These are phyloP conservation scores for Flammula alnicola DNA, from an alignment of 1,284 basidiomycete genomes.

Conservation along the genomic window DNA sequence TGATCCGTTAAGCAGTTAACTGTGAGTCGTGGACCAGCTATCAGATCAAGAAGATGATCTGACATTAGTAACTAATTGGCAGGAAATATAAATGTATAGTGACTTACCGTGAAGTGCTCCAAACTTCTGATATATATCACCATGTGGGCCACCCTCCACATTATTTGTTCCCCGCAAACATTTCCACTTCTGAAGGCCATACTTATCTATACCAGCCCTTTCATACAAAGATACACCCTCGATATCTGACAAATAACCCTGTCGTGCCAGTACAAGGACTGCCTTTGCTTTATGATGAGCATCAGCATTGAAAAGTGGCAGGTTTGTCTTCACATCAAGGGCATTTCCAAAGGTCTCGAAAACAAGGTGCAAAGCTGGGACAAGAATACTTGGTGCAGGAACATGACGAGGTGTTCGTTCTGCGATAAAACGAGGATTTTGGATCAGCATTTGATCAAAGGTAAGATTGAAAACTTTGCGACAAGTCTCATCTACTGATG, in stretches of 20 bases:
- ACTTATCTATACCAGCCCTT: constrained; percentile 19
- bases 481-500: constrained; percentile 9
- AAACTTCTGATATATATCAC: constrained; percentile 30
- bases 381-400: constrained; percentile 14
- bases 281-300: constrained; percentile 23
- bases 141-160: constrained; percentile 29
- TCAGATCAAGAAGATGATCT: no score
- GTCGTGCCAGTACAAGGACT: constrained; percentile 22
- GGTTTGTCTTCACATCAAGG: constrained; percentile 12
- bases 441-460: constrained; percentile 18
- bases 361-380: constrained; percentile 8
- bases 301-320: constrained; percentile 2
- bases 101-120: constrained; percentile 25
- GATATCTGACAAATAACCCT: constrained; percentile 28
- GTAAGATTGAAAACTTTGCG: constrained; percentile 7
- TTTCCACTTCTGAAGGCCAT: constrained; percentile 19
- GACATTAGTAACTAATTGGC: no score
- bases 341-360: constrained; percentile 8
- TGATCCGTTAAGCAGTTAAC: constrained; percentile 30
- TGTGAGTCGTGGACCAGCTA: constrained; percentile 27
- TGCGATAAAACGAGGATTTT: constrained; percentile 13
- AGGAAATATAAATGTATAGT: background rate
- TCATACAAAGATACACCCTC: constrained; percentile 24
- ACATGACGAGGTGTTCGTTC: constrained; percentile 14
- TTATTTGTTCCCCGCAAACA: constrained; percentile 26